A percentile compares a stretch with the other conserved stretches of the same genome.
phyloP scores from a whole-genome alignment of 1,284 basidiomycete species.

The Microbotryum intermedium region DNA sequence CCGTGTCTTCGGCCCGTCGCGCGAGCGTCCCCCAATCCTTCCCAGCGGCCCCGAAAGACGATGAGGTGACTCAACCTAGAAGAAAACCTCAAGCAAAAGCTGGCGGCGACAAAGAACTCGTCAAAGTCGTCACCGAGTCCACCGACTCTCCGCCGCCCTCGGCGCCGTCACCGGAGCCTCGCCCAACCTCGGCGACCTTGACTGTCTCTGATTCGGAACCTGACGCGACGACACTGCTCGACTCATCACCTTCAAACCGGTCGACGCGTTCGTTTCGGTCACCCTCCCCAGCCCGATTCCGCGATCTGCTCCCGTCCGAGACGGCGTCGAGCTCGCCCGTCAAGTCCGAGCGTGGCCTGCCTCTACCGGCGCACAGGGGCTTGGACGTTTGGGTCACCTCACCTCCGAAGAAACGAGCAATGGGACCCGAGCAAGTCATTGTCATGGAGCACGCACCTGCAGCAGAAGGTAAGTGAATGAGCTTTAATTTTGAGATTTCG shows the following conservation, averaged over 20 bases:
- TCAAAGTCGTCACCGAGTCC: neutral
- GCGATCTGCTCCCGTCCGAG: constrained; percentile 9
- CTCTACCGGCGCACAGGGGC: constrained; percentile 1
- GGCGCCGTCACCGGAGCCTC: neutral
- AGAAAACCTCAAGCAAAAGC: neutral
- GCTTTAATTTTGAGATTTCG: neutral
- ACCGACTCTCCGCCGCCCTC: neutral
- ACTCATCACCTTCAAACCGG: neutral
- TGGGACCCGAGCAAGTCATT: constrained; percentile 27
- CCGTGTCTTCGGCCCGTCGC: neutral
- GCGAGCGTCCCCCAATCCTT: too few species aligned
- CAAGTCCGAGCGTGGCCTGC: constrained; percentile 14
- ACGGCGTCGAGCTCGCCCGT: constrained; percentile 19
- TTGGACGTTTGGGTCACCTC: neutral
- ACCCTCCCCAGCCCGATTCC: constrained; percentile 9
- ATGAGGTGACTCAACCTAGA: too few species aligned
- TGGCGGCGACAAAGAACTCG: neutral
- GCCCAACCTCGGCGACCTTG: neutral
- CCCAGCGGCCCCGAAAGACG: too few species aligned
- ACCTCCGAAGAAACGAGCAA: constrained; percentile 19
- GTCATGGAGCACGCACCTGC: constrained; percentile 4
- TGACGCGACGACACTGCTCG: neutral
- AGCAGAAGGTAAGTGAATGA: neutral
- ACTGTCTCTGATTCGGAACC: neutral
- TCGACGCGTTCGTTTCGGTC: constrained; percentile 6